Conservation (phyloP, 2,329 filamentous ascomycete genomes). For the Sporothrix sp. region DNA sequence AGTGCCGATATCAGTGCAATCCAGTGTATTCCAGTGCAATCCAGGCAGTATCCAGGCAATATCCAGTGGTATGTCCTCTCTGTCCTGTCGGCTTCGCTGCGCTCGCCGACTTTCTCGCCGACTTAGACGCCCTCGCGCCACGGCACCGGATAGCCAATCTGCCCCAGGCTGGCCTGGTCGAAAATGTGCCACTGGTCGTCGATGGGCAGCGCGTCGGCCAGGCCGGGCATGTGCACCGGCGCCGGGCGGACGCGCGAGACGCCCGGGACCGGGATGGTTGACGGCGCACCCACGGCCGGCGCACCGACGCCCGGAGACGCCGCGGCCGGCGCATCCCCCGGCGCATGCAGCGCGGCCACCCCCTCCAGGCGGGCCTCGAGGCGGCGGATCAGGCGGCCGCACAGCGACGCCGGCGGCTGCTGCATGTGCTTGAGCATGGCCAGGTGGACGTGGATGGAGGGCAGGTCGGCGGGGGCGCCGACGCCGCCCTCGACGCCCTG, state of each 20-base stretch:
- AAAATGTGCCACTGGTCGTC: slow-evolving; percentile 16
- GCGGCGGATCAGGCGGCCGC: slow-evolving; percentile 7
- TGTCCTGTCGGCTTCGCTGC: too few relatives aligned
- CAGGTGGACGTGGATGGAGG: slow-evolving; percentile 15
- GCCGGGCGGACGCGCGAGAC: too few relatives aligned
- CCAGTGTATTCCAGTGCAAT: too few relatives aligned
- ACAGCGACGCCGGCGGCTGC: slow-evolving; percentile 8
- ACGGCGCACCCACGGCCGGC: too few relatives aligned
- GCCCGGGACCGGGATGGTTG: neutral
- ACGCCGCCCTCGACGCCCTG: slow-evolving; percentile 14
- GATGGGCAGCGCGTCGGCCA: too few relatives aligned
- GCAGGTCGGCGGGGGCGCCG: slow-evolving; percentile 13
- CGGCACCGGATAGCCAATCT: slow-evolving; percentile 4
- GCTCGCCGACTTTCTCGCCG: neutral
- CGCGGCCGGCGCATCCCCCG: too few relatives aligned
- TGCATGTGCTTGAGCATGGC: slow-evolving; percentile 13
- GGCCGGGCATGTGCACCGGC: too few relatives aligned
- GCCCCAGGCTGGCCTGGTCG: slow-evolving; percentile 15
- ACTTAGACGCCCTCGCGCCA: neutral
- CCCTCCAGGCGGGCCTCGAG: slow-evolving; percentile 14
- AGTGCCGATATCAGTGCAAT: too few relatives aligned
- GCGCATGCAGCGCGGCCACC: slow-evolving; percentile 4
- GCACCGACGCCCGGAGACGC: too few relatives aligned
- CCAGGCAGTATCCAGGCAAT: too few relatives aligned
- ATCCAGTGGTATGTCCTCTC: too few relatives aligned